Base-by-base conservation (phyloP, 257 asterid genomes). In the Anisodus tanguticus region DNA sequence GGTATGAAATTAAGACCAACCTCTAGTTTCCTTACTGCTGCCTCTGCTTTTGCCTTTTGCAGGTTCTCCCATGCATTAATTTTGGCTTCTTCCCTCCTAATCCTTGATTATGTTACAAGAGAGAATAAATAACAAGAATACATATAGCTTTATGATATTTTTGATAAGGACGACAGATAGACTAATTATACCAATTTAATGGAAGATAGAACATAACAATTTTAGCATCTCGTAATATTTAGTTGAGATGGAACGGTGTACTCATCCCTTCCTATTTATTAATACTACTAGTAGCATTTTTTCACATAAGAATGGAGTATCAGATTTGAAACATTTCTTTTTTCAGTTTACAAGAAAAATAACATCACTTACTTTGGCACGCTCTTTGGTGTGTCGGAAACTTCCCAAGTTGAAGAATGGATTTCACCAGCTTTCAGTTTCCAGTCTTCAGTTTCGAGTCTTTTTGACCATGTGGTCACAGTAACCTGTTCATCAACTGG, bases 41-140 rank as follows among this genome's bases (percentile, higher is more conserved):
- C 97, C 90, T 95, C 98, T 35, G 98, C 97, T 88, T 93, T 93
- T 51, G 97, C 98, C 91, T 91, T 93, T 83, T 95, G 98, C 90
- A 95, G 88, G 84, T 94, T 94, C 90, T 93, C 98, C 98, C 98
- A 94, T 51, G 97, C 97, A 77, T 82, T 80, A 80, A 94, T 92
- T 87, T 89, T 94, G 4, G 93, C 95, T 86, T 92, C 97, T 86
- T 92, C 97, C 81, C 97, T 87, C 83, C 88, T 92, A 80, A 91
- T 81, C 91, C 97, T 93, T 90, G 43, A 83, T 57, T 31, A 64
- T 35, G 19, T 60, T 31, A 68, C 45, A 53, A 4, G 82, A 13
- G 64, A 77, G 63, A 57, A 57, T 57, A 57, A 57, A 6, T 6
- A 57, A n/a, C 63, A 58, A 16, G 26, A 58, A 22, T 22, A 22